Percentiles rank a stretch among this genome's conserved stretches.
Evolutionary conservation across 495 filamentous ascomycete species (phyloP).

Genomic region (Talaromyces adpressus): DNA sequence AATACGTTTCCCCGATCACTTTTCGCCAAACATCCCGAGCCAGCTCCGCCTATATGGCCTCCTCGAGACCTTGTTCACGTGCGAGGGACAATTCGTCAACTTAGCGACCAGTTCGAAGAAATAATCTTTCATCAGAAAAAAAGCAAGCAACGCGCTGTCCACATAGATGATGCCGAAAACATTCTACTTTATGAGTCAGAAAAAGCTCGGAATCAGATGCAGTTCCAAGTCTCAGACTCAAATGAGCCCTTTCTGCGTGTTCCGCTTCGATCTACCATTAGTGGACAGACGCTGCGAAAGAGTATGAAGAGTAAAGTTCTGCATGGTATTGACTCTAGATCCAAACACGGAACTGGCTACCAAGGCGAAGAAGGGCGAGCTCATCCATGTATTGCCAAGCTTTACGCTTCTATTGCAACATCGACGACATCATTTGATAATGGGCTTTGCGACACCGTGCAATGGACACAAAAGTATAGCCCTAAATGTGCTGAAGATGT

Average conservation of each 20-base stretch:
- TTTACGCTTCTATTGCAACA: conserved; percentile 52
- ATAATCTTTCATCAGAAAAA: conserved; percentile 23
- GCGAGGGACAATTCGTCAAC: conserved; percentile 9
- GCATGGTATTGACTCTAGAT: conserved; percentile 7
- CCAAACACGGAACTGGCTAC: conserved; percentile 2
- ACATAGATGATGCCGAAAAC: conserved; percentile 28
- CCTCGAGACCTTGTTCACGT: conserved; percentile 57
- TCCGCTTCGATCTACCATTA: conserved; percentile 28
- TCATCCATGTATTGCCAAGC: conserved; percentile 53
- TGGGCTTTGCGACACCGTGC: conserved; percentile 60
- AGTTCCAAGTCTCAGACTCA: background rate
- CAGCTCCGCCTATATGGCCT: conserved; percentile 63
- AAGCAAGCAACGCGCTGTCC: conserved; percentile 26
- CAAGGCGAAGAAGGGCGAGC: background rate
- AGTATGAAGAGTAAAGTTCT: conserved; percentile 30
- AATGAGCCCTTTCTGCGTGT: conserved; percentile 18
- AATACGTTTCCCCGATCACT: conserved; percentile 14
- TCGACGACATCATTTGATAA: conserved; percentile 74
- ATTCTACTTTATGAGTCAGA: conserved; percentile 15
- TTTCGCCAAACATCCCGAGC: conserved; percentile 50
- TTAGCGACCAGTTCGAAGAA: background rate
- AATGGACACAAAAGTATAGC: conserved; percentile 86
- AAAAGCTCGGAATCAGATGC: background rate
- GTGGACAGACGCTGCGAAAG: conserved; percentile 24
- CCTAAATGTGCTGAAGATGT: conserved; percentile 63